Conservation (phyloP, 2,329 filamentous ascomycete genomes). For the Colletotrichum sp. region DNA sequence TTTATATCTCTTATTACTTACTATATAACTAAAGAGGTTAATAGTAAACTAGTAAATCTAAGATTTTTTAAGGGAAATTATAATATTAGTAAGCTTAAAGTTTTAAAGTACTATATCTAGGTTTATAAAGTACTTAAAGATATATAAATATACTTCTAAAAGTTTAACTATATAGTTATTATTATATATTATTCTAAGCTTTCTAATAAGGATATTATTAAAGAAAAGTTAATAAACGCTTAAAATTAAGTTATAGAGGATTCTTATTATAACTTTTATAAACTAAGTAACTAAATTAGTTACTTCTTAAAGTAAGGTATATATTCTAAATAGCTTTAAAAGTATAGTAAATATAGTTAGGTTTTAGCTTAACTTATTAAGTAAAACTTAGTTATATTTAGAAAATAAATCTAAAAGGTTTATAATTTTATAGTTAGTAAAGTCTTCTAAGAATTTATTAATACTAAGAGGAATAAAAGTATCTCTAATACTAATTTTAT, state of each 20-base stretch:
- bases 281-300: not conserved
- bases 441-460: not conserved
- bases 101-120: not conserved
- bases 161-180: not conserved
- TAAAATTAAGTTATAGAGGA: not conserved
- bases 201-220: not conserved
- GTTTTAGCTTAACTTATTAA: not conserved
- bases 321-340: not conserved
- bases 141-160: not conserved
- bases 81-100: fast-evolving
- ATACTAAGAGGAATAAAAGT: not conserved
- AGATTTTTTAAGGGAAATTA: not conserved
- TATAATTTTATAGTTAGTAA: not conserved
- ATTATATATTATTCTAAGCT: not conserved
- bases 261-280: not conserved
- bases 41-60: not conserved
- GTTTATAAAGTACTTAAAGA: not conserved
- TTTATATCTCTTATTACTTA: not conserved
- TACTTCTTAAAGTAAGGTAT: not conserved
- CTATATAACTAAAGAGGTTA: not conserved
- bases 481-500: not conserved
- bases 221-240: not conserved
- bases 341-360: not conserved
- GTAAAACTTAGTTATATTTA: not conserved
- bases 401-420: not conserved